A percentile compares a stretch with the other conserved stretches of the same genome.
phyloP scores from a whole-genome alignment of 805 yeast genomes.

The Debaryomyces tyrocola region DNA sequence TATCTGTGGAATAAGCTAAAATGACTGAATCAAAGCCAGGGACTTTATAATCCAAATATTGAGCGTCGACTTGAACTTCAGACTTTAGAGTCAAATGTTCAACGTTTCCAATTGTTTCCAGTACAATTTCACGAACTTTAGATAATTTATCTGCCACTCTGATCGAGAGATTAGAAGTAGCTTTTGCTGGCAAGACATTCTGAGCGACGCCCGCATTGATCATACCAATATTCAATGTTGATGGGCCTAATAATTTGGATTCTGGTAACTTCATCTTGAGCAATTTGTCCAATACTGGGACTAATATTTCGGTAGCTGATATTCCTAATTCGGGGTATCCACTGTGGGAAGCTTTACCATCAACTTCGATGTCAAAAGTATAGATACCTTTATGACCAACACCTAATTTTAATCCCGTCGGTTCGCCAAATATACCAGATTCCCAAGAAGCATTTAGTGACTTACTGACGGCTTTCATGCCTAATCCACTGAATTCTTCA shows the following conservation, averaged over 20 bases:
- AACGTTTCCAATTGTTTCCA: conserved; percentile 29
- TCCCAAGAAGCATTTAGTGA: conserved; percentile 51
- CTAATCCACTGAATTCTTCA: conserved; percentile 67
- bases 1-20: conserved; percentile 50
- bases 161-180: conserved; percentile 48
- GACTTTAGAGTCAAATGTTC: conserved; percentile 21
- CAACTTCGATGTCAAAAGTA: conserved; percentile 39
- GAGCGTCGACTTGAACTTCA: neutral
- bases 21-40: conserved; percentile 61
- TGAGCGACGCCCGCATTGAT: conserved; percentile 64
- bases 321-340: conserved; percentile 72
- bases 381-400: conserved; percentile 69
- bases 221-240: conserved; percentile 62
- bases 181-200: conserved; percentile 63
- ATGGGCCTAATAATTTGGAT: conserved; percentile 54
- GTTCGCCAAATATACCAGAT: conserved; percentile 70
- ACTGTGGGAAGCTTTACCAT: conserved; percentile 63
- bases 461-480: conserved; percentile 51
- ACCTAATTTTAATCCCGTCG: conserved; percentile 67
- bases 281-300: conserved; percentile 50
- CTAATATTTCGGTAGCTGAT: conserved; percentile 57
- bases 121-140: conserved; percentile 35
- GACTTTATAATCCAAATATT: conserved; percentile 53
- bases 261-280: conserved; percentile 46
- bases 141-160: conserved; percentile 54